Evolutionary conservation across 768 basidiomycete species (phyloP).

Genomic region (Lentinula sp.): DNA sequence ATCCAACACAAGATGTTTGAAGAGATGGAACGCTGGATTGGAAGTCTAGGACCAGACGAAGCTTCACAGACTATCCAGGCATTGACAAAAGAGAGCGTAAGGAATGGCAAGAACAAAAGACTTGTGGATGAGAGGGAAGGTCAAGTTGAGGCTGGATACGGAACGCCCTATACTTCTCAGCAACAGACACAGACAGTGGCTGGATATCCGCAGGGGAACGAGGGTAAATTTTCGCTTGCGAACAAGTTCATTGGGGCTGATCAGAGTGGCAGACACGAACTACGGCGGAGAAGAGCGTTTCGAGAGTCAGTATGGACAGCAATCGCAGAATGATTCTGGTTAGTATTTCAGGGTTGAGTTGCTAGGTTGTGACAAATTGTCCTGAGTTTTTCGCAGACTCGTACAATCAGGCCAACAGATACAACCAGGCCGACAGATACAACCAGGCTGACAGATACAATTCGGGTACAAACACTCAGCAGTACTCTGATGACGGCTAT

Average conservation of each 20-base stretch:
- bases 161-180: conserved; percentile 15
- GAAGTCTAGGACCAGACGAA: conserved; percentile 37
- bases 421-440: background rate
- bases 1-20: conserved; percentile 61
- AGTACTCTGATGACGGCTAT: background rate
- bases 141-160: conserved; percentile 31
- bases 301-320: background rate
- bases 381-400: background rate
- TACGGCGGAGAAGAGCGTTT: conserved; percentile 1
- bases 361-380: background rate
- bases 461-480: background rate
- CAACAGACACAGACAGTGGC: background rate
- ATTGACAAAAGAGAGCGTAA: conserved; percentile 55
- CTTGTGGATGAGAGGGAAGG: conserved; percentile 38
- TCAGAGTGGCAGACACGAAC: background rate
- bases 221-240: background rate
- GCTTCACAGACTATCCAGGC: conserved; percentile 36
- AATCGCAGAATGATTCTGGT: background rate
- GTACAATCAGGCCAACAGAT: background rate
- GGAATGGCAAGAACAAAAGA: conserved; percentile 51
- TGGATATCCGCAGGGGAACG: conserved; percentile 1
- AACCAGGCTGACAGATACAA: background rate
- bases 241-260: background rate
- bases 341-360: background rate
- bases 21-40: conserved; percentile 47